Evolutionary conservation across 139 green algal species (phyloP).

Genomic region (Asterochloris erici): DNA sequence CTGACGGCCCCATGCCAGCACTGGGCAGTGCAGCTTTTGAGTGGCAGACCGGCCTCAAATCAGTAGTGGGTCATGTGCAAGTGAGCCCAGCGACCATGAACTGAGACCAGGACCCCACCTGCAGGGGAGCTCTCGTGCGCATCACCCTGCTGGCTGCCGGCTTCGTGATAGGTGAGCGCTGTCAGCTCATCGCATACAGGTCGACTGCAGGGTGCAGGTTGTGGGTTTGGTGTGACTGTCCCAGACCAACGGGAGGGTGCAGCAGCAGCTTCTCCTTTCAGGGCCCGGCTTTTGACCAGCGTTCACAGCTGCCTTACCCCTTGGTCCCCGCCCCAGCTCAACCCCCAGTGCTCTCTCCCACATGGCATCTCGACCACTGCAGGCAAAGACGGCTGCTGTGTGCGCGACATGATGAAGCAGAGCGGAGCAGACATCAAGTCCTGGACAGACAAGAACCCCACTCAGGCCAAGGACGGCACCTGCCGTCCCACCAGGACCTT

Average conservation of each 20-base stretch:
- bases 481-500: constrained; percentile 51
- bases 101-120: not conserved
- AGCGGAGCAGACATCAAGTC: constrained; percentile 73
- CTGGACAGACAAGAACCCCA: constrained; percentile 61
- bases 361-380: not conserved
- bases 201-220: not conserved
- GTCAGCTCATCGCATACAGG: not conserved
- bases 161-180: constrained; percentile 72
- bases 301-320: too few relatives aligned
- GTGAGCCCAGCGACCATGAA: too few relatives aligned
- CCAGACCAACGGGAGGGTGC: not conserved
- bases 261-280: not conserved
- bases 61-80: too few relatives aligned
- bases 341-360: too few relatives aligned
- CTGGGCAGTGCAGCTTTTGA: too few relatives aligned
- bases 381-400: constrained; percentile 25
- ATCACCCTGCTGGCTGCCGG: constrained; percentile 88
- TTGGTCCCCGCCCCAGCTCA: too few relatives aligned
- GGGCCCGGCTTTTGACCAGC: too few relatives aligned
- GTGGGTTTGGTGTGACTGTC: too few relatives aligned
- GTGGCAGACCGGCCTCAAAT: too few relatives aligned
- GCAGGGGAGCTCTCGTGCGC: constrained; percentile 53
- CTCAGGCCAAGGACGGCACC: not conserved
- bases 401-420: constrained; percentile 73
- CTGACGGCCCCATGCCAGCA: too few relatives aligned